phyloP scores from a whole-genome alignment of 2,329 filamentous ascomycete species.

The Gnomoniopsis smithogilvyi region DNA sequence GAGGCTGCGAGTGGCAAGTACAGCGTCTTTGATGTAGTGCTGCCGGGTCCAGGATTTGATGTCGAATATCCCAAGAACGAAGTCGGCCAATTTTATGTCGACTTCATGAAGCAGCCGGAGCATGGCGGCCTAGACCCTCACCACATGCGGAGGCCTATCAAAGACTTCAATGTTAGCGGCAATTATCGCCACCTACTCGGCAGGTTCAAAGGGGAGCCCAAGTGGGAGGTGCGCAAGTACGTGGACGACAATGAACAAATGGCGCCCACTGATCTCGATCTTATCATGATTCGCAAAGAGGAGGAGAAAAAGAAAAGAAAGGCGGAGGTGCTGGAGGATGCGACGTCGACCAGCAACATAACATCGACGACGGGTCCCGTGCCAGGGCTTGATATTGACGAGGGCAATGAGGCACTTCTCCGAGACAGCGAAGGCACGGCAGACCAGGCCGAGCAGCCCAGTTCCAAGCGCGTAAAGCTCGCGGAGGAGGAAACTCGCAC shows the following conservation, averaged over 20 bases:
- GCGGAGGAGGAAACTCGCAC: slow-evolving; percentile 14
- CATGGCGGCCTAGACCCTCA: slow-evolving; percentile 79
- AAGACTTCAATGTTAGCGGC: slow-evolving; percentile 85
- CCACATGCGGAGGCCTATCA: slow-evolving; percentile 81
- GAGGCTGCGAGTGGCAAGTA: slow-evolving; percentile 76
- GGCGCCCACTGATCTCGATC: slow-evolving; percentile 81
- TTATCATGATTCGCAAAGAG: slow-evolving; percentile 46
- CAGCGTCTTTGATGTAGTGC: slow-evolving; percentile 81
- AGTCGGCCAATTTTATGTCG: slow-evolving; percentile 77
- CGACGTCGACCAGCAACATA: background rate
- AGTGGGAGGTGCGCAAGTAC: slow-evolving; percentile 70
- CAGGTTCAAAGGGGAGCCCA: slow-evolving; percentile 61
- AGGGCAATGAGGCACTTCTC: slow-evolving; percentile 17
- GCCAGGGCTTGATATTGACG: slow-evolving; percentile 5
- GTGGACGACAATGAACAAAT: slow-evolving; percentile 73
- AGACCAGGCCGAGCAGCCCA: slow-evolving; percentile 34
- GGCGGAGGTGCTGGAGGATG: slow-evolving; percentile 12
- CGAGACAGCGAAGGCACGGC: slow-evolving; percentile 38
- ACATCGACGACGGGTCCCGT: background rate
- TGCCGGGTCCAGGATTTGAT: slow-evolving; percentile 90
- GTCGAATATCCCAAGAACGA: slow-evolving; percentile 82
- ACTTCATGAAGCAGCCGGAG: slow-evolving; percentile 77
- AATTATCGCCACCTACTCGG: slow-evolving; percentile 84
- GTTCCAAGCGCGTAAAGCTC: slow-evolving; percentile 40
- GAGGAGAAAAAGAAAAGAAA: slow-evolving; percentile 20